Conservation (phyloP, 177 flowering plant species). For the Tripterygium wilfordii region DNA sequence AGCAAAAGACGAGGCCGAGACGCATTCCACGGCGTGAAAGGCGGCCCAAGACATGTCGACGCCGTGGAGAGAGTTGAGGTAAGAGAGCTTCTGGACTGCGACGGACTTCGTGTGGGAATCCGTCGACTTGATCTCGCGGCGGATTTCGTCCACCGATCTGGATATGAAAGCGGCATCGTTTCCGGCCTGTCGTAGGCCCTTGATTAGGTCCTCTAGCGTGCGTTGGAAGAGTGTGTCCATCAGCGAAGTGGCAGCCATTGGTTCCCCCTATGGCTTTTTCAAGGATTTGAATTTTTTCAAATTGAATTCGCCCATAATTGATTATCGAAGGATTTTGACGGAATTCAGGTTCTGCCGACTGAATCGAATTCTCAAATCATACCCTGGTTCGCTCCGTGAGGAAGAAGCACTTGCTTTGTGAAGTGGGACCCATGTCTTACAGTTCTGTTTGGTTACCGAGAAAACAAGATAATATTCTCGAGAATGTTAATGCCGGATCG, state of each 20-base stretch:
- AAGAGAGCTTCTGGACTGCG: slow-evolving; percentile 83
- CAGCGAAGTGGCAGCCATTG: slow-evolving; percentile 45
- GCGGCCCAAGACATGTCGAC: slow-evolving; percentile 80
- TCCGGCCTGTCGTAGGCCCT: slow-evolving; percentile 56
- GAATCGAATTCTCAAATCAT: no score
- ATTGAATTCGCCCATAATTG: no score
- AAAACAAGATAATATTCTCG: no score
- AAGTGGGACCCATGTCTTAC: no score
- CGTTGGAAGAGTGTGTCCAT: slow-evolving; percentile 91
- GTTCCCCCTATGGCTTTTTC: no score
- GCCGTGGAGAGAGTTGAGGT: slow-evolving; percentile 56
- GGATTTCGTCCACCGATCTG: slow-evolving; percentile 67
- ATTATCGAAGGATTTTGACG: no score
- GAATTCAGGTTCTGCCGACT: no score
- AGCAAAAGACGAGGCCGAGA: slow-evolving; percentile 49
- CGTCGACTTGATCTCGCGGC: slow-evolving; percentile 74
- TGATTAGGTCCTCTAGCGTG: slow-evolving; percentile 71
- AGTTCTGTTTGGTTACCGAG: no score
- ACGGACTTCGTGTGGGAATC: slow-evolving; percentile 61
- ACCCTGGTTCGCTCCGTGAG: no score
- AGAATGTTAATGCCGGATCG: no score
- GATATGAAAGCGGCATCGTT: slow-evolving; percentile 44
- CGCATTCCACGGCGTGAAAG: slow-evolving; percentile 73
- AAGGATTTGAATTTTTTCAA: no score
- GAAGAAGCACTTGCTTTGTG: no score